phyloP scores from a whole-genome alignment of 176 grass and related monocot genomes.

The Chrysopogon serrulatus region DNA sequence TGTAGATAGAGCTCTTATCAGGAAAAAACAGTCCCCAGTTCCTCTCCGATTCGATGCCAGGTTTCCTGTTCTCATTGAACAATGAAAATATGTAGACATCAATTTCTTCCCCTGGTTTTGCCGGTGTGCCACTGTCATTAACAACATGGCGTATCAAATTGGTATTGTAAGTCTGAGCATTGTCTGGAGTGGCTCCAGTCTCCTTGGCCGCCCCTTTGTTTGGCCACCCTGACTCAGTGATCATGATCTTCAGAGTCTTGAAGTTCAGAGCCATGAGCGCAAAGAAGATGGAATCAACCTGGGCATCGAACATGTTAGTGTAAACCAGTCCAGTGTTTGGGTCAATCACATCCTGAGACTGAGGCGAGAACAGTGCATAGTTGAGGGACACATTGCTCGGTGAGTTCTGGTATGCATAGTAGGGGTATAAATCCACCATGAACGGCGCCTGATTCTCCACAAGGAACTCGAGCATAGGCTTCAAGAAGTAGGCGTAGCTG shows the following conservation, averaged over 20 bases:
- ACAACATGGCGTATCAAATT: slow-evolving; percentile 80
- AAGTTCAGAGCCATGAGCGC: slow-evolving; percentile 91
- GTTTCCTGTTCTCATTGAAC: slow-evolving; percentile 97
- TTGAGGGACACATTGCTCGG: slow-evolving; percentile 75
- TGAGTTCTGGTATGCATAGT: slow-evolving; percentile 90
- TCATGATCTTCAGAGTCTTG: slow-evolving; percentile 89
- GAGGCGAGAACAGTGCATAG: slow-evolving; percentile 70
- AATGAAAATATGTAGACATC: slow-evolving; percentile 94
- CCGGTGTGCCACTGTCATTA: slow-evolving; percentile 87
- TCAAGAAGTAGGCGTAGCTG: slow-evolving; percentile 84
- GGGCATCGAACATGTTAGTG: slow-evolving; percentile 92
- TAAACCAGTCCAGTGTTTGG: slow-evolving; percentile 92
- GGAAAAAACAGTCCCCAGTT: slow-evolving; percentile 95
- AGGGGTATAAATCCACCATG: slow-evolving; percentile 97
- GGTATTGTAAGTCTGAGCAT: slow-evolving; percentile 95
- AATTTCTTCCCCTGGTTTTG: slow-evolving; percentile 81
- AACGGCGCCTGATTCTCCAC: slow-evolving; percentile 89
- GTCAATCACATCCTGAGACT: slow-evolving; percentile 67
- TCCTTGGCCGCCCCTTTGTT: slow-evolving; percentile 76
- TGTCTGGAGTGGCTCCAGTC: slow-evolving; percentile 72
- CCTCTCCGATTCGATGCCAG: slow-evolving; percentile 87
- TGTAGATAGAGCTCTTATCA: slow-evolving; percentile 82
- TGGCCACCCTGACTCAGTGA: slow-evolving; percentile 89
- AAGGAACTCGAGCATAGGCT: slow-evolving; percentile 93
- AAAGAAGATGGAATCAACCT: slow-evolving; percentile 87